Conservation (phyloP, 2,329 filamentous ascomycete genomes). For the Fusarium xyrophilum region DNA sequence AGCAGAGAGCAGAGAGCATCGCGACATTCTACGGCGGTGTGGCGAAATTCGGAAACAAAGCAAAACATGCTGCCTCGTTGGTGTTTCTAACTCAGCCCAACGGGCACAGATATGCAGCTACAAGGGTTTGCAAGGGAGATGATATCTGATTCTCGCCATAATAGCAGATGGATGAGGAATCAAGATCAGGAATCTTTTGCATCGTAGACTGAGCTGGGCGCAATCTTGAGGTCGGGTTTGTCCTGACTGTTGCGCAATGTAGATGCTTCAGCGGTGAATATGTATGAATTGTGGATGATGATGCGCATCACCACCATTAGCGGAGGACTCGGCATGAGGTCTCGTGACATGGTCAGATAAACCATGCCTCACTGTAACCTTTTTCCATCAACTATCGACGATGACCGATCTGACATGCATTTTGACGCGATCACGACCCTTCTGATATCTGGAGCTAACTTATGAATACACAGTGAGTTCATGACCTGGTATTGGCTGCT, state of each 20-base stretch:
- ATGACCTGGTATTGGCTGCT: rapidly evolving
- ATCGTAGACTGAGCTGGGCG: neutral
- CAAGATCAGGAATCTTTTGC: neutral
- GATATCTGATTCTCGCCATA: neutral
- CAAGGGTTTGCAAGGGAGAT: slow-evolving; percentile 3
- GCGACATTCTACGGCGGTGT: slow-evolving; percentile 39
- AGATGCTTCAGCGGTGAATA: neutral
- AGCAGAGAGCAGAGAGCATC: slow-evolving; percentile 4
- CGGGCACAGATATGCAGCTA: slow-evolving; percentile 15
- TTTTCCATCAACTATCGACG: neutral
- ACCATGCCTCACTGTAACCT: neutral
- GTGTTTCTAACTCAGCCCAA: slow-evolving; percentile 10
- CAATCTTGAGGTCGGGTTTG: slow-evolving; percentile 1
- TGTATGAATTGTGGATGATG: neutral
- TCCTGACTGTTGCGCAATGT: slow-evolving; percentile 4
- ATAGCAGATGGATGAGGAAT: neutral
- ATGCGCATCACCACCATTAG: neutral
- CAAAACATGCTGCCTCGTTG: slow-evolving; percentile 8
- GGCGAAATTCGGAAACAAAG: slow-evolving; percentile 34
- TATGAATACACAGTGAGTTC: rapidly evolving
- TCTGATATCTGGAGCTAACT: neutral
- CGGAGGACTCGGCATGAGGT: neutral
- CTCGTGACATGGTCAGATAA: neutral
- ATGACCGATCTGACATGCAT: neutral
- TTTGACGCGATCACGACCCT: neutral